These are phyloP conservation scores for Leccinum ponderosum DNA, from an alignment of 1,284 basidiomycete genomes.

Conservation along the genomic window DNA sequence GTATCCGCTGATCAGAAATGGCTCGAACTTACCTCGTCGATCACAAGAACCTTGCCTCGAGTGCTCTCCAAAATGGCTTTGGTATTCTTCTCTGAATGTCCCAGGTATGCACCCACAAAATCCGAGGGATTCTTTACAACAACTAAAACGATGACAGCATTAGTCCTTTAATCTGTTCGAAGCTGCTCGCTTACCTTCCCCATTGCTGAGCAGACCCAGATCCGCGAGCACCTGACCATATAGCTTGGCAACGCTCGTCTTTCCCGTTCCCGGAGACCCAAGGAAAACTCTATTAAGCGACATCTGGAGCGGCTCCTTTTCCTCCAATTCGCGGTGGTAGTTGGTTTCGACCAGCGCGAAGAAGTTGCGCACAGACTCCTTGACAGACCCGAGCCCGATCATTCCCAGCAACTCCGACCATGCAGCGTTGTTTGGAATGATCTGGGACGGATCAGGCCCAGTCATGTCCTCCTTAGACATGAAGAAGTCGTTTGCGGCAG, in stretches of 20 bases:
- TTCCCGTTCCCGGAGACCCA: slow-evolving; percentile 65
- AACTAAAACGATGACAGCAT: slow-evolving; percentile 38
- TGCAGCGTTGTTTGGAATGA: slow-evolving; percentile 42
- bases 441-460: slow-evolving; percentile 57
- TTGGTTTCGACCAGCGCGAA: slow-evolving; percentile 49
- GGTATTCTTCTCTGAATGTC: slow-evolving; percentile 62
- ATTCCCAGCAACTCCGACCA: slow-evolving; percentile 53
- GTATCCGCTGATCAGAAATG: neutral
- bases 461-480: slow-evolving; percentile 56
- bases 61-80: slow-evolving; percentile 57
- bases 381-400: slow-evolving; percentile 55
- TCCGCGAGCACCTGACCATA: slow-evolving; percentile 62
- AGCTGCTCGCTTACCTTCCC: slow-evolving; percentile 48
- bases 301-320: slow-evolving; percentile 50
- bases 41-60: slow-evolving; percentile 64
- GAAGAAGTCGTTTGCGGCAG: slow-evolving; percentile 47
- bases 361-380: slow-evolving; percentile 49
- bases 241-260: slow-evolving; percentile 62
- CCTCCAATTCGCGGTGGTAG: slow-evolving; percentile 56
- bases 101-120: slow-evolving; percentile 55
- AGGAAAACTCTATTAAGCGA: slow-evolving; percentile 65
- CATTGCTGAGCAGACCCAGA: slow-evolving; percentile 58
- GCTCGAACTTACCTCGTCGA: slow-evolving; percentile 53
- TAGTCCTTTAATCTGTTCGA: neutral
- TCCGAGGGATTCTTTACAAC: slow-evolving; percentile 65